These are phyloP conservation scores for Apiospora sp. DNA, from an alignment of 2,329 filamentous ascomycete genomes.

Conservation along the genomic window DNA sequence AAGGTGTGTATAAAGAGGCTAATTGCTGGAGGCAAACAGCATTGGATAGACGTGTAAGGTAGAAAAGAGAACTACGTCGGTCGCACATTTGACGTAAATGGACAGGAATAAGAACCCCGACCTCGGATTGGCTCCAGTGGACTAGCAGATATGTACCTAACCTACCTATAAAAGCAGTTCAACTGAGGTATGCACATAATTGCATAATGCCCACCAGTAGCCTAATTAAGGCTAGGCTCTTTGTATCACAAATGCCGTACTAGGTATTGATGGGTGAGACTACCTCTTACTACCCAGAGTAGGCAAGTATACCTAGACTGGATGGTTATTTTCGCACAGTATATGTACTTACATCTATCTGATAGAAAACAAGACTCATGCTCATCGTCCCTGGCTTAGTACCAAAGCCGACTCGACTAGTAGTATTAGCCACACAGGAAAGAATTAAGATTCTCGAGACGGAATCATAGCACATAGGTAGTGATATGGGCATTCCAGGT, in stretches of 20 bases:
- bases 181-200: neutral
- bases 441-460: neutral
- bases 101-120: neutral
- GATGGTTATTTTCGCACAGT: neutral
- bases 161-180: neutral
- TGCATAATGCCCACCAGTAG: neutral
- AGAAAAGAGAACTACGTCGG: neutral
- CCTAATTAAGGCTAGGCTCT: neutral
- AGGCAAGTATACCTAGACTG: neutral
- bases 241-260: neutral
- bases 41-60: neutral
- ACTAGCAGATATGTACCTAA: neutral
- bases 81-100: neutral
- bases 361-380: neutral
- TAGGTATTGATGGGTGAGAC: too few species aligned
- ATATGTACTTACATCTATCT: neutral
- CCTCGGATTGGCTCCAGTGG: slow-evolving; percentile 13
- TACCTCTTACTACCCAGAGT: too few species aligned
- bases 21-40: neutral
- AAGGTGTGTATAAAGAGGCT: neutral
- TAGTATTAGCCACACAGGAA: neutral
- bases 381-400: neutral
- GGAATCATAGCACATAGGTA: neutral
- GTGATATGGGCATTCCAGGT: slow-evolving; percentile 67
- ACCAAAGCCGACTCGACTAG: neutral